phyloP scores from a whole-genome alignment of 768 basidiomycete species.

The Termitomyces sp. region DNA sequence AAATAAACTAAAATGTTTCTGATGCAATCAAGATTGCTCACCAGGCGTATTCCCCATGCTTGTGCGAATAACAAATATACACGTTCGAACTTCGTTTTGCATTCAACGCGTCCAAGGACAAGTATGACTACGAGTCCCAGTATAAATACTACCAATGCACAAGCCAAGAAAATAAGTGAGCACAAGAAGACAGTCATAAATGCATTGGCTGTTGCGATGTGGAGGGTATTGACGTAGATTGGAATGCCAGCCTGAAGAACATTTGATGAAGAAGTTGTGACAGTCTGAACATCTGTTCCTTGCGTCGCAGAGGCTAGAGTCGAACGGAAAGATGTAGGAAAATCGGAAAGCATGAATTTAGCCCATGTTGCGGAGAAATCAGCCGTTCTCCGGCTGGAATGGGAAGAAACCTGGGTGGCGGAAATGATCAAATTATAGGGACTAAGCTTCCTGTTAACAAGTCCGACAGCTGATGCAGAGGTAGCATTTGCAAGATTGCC shows the following conservation, averaged over 20 bases:
- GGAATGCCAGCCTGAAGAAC: slow-evolving; percentile 79
- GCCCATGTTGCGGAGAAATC: neutral
- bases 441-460: slow-evolving; percentile 79
- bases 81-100: slow-evolving; percentile 16
- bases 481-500: slow-evolving; percentile 63
- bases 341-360: neutral
- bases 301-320: slow-evolving; percentile 13
- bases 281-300: slow-evolving; percentile 55
- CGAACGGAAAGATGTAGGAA: neutral
- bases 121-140: slow-evolving; percentile 47
- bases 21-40: slow-evolving; percentile 33
- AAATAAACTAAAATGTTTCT: neutral
- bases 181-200: slow-evolving; percentile 88
- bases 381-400: neutral
- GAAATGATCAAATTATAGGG: slow-evolving; percentile 55
- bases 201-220: slow-evolving; percentile 82
- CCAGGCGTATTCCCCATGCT: slow-evolving; percentile 66
- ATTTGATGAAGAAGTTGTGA: slow-evolving; percentile 61
- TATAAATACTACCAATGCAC: slow-evolving; percentile 48
- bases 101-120: slow-evolving; percentile 24
- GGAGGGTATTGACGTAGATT: slow-evolving; percentile 72
- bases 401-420: neutral
- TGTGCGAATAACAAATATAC: slow-evolving; percentile 45
- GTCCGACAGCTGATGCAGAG: slow-evolving; percentile 60
- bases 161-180: slow-evolving; percentile 63